Conservation (phyloP, 2,329 filamentous ascomycete species). For the Nemania sp. region DNA sequence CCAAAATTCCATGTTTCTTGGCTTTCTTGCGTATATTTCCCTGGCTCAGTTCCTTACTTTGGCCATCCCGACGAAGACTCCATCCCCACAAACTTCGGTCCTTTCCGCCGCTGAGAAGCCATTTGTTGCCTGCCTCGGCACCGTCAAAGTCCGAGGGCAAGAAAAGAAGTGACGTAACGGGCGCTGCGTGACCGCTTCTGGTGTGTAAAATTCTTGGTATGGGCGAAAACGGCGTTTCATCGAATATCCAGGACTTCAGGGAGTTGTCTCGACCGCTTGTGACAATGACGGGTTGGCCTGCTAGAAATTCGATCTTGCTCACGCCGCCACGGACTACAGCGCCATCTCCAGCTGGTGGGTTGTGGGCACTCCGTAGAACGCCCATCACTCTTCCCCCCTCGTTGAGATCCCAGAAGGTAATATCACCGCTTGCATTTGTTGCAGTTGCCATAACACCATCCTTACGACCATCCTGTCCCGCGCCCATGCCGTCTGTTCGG, state of each 20-base stretch:
- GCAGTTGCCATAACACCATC: constrained; percentile 95
- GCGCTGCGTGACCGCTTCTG: constrained; percentile 85
- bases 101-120: constrained; percentile 85
- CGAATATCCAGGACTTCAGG: constrained; percentile 94
- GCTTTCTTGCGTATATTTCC: constrained; percentile 86
- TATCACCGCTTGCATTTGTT: constrained; percentile 76
- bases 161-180: constrained; percentile 82
- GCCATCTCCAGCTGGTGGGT: constrained; percentile 65
- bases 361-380: constrained; percentile 85
- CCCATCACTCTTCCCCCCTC: constrained; percentile 84
- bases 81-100: constrained; percentile 96
- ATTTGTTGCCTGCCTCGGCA: constrained; percentile 86
- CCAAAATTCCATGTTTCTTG: constrained; percentile 80
- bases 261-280: constrained; percentile 94
- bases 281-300: constrained; percentile 85
- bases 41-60: constrained; percentile 91
- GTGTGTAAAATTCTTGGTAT: constrained; percentile 84
- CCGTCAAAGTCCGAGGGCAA: constrained; percentile 88
- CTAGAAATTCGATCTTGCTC: constrained; percentile 85
- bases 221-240: constrained; percentile 86
- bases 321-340: constrained; percentile 72
- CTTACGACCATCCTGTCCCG: constrained; percentile 81
- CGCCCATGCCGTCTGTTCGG: constrained; percentile 84
- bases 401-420: constrained; percentile 97
- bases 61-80: constrained; percentile 91